Evolutionary conservation across 1,284 basidiomycete genomes (phyloP).

Genomic region (Tilletiopsis washingtonensis): DNA sequence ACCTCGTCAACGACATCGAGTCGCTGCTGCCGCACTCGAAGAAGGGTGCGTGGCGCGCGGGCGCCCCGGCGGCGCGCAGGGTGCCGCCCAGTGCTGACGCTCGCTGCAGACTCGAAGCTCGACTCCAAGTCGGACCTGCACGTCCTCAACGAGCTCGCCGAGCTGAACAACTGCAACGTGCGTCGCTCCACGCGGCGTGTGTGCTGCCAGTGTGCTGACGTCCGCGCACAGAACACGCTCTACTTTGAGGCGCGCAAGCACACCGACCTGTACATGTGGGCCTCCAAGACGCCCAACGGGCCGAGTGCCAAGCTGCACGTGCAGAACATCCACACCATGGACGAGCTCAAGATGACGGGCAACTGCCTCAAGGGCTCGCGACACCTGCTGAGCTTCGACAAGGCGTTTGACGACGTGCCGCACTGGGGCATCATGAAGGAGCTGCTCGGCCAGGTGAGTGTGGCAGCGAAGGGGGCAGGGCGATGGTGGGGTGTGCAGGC

Average conservation of each 20-base stretch:
- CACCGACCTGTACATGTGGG: constrained; percentile 95
- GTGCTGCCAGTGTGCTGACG: not conserved
- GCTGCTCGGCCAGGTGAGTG: constrained; percentile 83
- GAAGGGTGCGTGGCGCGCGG: constrained; percentile 53
- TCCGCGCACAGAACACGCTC: constrained; percentile 59
- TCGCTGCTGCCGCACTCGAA: constrained; percentile 87
- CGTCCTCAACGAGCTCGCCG: constrained; percentile 90
- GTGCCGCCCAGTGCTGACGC: not conserved
- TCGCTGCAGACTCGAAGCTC: constrained; percentile 57
- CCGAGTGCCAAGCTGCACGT: constrained; percentile 96
- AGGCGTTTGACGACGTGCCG: constrained; percentile 77
- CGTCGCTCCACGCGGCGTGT: not conserved
- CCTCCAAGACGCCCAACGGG: constrained; percentile 92
- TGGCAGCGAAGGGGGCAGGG: constrained; percentile 50
- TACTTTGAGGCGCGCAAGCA: constrained; percentile 88
- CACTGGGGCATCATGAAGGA: constrained; percentile 88
- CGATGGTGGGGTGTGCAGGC: no score
- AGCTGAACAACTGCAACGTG: constrained; percentile 88
- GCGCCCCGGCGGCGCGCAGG: not conserved
- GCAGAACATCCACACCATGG: constrained; percentile 99
- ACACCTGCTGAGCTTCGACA: constrained; percentile 86
- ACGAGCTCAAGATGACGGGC: constrained; percentile 98
- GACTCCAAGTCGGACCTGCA: constrained; percentile 93
- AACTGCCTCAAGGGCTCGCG: constrained; percentile 95
- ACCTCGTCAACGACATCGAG: constrained; percentile 92